Evolutionary conservation across 1,139 yeast species (phyloP), one percentile per base, ranked within the genome.

Genomic region (Geotrichum carabidarum): DNA sequence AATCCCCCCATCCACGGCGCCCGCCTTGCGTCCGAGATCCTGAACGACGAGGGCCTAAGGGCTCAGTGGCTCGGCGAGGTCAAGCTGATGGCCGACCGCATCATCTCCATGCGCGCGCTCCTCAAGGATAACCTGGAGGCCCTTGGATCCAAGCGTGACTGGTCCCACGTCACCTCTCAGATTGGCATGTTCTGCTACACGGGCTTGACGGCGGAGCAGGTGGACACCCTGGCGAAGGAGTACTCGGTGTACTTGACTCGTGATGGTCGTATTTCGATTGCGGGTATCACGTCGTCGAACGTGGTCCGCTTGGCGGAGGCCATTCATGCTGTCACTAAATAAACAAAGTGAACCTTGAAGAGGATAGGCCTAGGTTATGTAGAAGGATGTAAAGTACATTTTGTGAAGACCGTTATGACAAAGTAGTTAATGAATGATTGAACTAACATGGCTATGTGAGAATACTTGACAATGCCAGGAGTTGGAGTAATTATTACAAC

Each of bases 1-100:
- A 91, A 88, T 73, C 96, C 97, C 50, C 98, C 98, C 44, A 89
- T 94, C 49, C 90, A 91, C 71, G 99, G 99, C 59, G 95, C 98
- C 53, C 89, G 94, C 71, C 79, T 93, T 60, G 98, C 91, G 51
- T 79, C 95, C 35, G 79, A 82, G 60, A 83, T 93, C 55, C 78
- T 93, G 64, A 80, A 77, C 63, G 81, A 82, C 58, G 80, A 84
- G 15, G 77, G 74, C 43, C 80, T 91, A 67, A 79, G 81, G 67
- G 66, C 73, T 35, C 95, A 88, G 73, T 93, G 99, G 99, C 82
- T 85, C 64, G 70, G 76, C 53, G 98, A 93, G 71, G 82, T 93
- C 74, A 72, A 82, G 63, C 85, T 88, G 50, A 93, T 93, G 99
- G 85, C 95, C 55, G 79, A 84, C 53, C 81, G 98, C 68, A 91